Base-by-base conservation (phyloP, 2,329 filamentous ascomycete species). In the Sporothrix humicola region DNA sequence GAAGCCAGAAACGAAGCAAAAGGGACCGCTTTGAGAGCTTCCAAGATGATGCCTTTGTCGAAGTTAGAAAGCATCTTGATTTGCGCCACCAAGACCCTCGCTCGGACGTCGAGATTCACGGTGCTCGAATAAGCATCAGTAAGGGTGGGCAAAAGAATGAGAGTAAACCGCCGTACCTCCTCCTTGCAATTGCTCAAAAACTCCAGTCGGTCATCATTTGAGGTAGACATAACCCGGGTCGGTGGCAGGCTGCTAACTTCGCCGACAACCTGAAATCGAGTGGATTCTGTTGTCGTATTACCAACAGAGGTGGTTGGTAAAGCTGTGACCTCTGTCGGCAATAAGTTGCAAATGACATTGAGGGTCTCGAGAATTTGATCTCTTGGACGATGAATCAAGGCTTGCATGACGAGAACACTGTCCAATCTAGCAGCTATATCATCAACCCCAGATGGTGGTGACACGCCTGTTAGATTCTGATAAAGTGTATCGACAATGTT, bases 81-180 rank as follows among this genome's bases (percentile, higher is more conserved):
- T 79, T 99, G 96, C n/a, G 95, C 96, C 23, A 90, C 93, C 48
- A 99, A 87, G 2, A 99, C 96, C 82, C 97, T 98, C 80, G 98
- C 94, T 26, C 97, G 92, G 56, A 99, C 96, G 73, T 90, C 94
- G 17, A 98, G 84, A 79, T 99, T 99, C 76, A 99, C 95, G 0
- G 96, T 99, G 82, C 96, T 98, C 12, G 96, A 98, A 80, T 97
- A 99, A 0, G 95, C 95, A 81, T 99, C 95, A 44, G 96, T 98
- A 75, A 99, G 85, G 2, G 96, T 99, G 0, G 96, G 96, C 76
- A 99, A 92, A 12, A 99, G 86, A 74, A 99, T 96, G 76, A 97
- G 88, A 0, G 95, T 93, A 80, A 99, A 99, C 54, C 95, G 92
- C 81, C 93, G 93, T 72, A 98, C 91, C 83, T 98, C 91, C 7